A percentile compares a stretch with the other conserved stretches of the same genome.
phyloP scores from a whole-genome alignment of 805 yeast genomes.

The Lipomyces sp. region DNA sequence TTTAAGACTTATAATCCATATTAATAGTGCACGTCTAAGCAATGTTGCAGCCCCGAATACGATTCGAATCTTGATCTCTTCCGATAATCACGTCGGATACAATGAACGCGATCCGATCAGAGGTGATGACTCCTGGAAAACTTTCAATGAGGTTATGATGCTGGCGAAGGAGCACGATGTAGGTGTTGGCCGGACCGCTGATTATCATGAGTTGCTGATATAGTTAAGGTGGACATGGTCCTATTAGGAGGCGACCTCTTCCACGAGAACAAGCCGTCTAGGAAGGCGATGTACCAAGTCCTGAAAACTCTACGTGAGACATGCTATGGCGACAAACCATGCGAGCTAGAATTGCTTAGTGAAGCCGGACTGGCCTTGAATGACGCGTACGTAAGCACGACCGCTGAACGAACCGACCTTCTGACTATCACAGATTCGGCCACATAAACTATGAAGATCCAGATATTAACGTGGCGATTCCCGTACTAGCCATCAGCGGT shows the following conservation, averaged over 20 bases:
- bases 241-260: conserved; percentile 92
- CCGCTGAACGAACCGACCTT: neutral
- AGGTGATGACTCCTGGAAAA: conserved; percentile 86
- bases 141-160: conserved; percentile 81
- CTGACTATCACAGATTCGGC: conserved; percentile 51
- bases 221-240: conserved; percentile 68
- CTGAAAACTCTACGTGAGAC: conserved; percentile 68
- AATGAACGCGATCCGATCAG: conserved; percentile 86
- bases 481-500: conserved; percentile 90
- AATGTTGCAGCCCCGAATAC: conserved; percentile 56
- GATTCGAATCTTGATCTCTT: conserved; percentile 77
- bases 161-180: conserved; percentile 72
- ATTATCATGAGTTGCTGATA: neutral
- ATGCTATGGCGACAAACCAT: conserved; percentile 86
- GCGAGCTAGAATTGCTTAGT: conserved; percentile 79
- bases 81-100: conserved; percentile 96
- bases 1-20: neutral
- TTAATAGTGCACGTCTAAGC: neutral
- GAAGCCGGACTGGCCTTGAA: conserved; percentile 71
- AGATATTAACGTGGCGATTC: conserved; percentile 83
- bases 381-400: conserved; percentile 45
- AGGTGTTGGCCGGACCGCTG: conserved; percentile 3
- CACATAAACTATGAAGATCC: conserved; percentile 89
- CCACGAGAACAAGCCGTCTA: conserved; percentile 86
- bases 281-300: conserved; percentile 83